Evolutionary conservation across 1,139 yeast genomes (phyloP).

Genomic region (Yamadazyma membranifaciens): DNA sequence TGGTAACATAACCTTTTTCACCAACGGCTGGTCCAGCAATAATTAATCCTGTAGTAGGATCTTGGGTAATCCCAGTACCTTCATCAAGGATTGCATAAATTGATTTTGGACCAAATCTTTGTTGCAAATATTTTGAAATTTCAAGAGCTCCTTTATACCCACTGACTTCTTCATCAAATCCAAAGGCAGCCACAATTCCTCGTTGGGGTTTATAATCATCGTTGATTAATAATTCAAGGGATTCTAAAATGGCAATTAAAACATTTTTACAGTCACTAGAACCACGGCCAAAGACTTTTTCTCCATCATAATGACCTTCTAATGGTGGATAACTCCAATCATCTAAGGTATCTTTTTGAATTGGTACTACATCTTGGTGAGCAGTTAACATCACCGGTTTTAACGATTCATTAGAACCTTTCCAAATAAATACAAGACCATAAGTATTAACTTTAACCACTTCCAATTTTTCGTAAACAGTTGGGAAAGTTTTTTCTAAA

Average conservation of each 20-base stretch:
- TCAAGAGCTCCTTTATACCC: conserved; percentile 36
- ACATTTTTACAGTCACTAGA: conserved; percentile 42
- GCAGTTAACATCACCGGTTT: conserved; percentile 72
- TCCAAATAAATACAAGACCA: conserved; percentile 67
- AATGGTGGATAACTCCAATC: conserved; percentile 74
- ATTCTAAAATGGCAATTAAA: conserved; percentile 38
- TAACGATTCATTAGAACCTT: conserved; percentile 51
- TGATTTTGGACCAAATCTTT: conserved; percentile 31
- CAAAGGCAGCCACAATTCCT: conserved; percentile 41
- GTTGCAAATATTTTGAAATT: conserved; percentile 24
- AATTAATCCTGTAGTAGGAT: conserved; percentile 28
- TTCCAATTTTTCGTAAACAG: conserved; percentile 46
- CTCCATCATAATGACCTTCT: conserved; percentile 65
- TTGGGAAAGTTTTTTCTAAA: conserved; percentile 58
- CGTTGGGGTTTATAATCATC: conserved; percentile 33
- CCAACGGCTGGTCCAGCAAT: conserved; percentile 40
- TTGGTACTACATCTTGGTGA: conserved; percentile 85
- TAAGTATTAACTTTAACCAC: conserved; percentile 61
- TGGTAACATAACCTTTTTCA: conserved; percentile 42
- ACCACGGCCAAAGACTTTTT: conserved; percentile 40
- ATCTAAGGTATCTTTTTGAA: conserved; percentile 53
- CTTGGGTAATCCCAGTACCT: conserved; percentile 34
- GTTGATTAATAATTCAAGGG: conserved; percentile 33
- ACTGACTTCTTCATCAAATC: conserved; percentile 45
- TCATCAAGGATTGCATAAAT: conserved; percentile 43